Evolutionary conservation across 2,329 filamentous ascomycete genomes (phyloP).

Genomic region (Pyricularia sp.): DNA sequence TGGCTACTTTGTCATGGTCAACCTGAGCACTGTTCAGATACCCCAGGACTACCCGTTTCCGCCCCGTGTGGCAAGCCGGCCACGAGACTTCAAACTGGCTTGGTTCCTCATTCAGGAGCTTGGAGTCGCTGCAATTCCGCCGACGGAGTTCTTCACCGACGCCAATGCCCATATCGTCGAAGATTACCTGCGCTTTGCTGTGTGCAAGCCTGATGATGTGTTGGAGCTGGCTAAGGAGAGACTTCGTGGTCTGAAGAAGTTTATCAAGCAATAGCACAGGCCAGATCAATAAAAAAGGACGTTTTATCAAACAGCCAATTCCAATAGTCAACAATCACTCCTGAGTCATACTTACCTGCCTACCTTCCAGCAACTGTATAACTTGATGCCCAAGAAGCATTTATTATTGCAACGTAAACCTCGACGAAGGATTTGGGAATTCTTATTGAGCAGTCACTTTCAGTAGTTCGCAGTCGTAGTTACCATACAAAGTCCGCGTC

Average conservation of each 20-base stretch:
- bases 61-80: slow-evolving; percentile 69
- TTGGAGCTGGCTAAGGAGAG: slow-evolving; percentile 67
- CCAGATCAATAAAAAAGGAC: no score
- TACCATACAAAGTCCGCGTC: no score
- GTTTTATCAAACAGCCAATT: no score
- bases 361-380: no score
- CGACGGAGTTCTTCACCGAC: slow-evolving; percentile 92
- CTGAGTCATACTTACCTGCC: no score
- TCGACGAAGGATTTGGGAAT: no score
- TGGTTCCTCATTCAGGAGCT: slow-evolving; percentile 98
- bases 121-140: slow-evolving; percentile 89
- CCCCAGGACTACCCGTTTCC: slow-evolving; percentile 82
- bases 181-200: slow-evolving; percentile 87
- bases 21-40: slow-evolving; percentile 76
- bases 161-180: slow-evolving; percentile 73
- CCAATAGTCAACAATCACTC: no score
- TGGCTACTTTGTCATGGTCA: slow-evolving; percentile 93
- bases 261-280: slow-evolving; percentile 29
- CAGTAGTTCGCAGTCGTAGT: no score
- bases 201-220: slow-evolving; percentile 88
- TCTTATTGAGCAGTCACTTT: no score
- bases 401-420: no score
- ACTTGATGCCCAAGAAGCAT: no score
- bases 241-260: slow-evolving; percentile 59
- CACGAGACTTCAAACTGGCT: slow-evolving; percentile 83